Percentiles rank a stretch among this genome's conserved stretches.
Evolutionary conservation across 1,284 basidiomycete species (phyloP).

Genomic region (Apiotrichum brassicae): DNA sequence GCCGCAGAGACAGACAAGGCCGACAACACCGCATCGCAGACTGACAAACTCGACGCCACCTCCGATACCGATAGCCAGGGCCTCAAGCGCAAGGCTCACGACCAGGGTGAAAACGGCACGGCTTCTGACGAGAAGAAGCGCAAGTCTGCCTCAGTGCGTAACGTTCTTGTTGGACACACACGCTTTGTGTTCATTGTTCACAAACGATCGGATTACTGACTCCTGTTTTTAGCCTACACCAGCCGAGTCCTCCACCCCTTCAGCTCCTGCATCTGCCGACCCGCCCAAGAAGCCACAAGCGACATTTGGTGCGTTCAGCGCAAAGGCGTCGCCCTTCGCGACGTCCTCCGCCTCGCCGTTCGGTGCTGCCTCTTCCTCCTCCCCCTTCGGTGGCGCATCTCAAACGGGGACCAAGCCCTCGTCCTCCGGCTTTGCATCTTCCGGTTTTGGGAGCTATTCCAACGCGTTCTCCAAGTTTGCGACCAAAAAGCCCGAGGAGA

Average conservation of each 20-base stretch:
- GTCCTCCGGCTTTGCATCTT: constrained; percentile 14
- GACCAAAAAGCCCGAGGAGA: constrained; percentile 21
- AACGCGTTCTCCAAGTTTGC: constrained; percentile 31
- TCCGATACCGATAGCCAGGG: constrained; percentile 15
- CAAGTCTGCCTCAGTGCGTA: constrained; percentile 18
- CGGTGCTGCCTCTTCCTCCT: constrained; percentile 34
- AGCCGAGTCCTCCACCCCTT: background rate
- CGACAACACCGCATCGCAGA: background rate
- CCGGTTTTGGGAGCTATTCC: constrained; percentile 38
- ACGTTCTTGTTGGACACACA: no score
- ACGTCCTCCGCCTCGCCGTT: constrained; percentile 11
- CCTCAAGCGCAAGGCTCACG: constrained; percentile 38
- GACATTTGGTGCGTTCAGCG: constrained; percentile 56
- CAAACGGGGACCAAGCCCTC: constrained; percentile 12
- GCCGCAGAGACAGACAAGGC: constrained; percentile 7
- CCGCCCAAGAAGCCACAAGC: constrained; percentile 30
- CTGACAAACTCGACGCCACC: constrained; percentile 8
- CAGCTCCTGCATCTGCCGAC: constrained; percentile 5
- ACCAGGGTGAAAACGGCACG: constrained; percentile 24
- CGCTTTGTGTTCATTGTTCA: no score
- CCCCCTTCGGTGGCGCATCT: constrained; percentile 13
- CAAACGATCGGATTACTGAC: no score
- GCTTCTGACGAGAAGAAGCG: constrained; percentile 20
- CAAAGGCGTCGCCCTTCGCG: constrained; percentile 23
- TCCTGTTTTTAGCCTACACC: constrained; percentile 10